phyloP scores from a whole-genome alignment of 2,329 filamentous ascomycete species.

The Aspergillus fumigatiaffinis region DNA sequence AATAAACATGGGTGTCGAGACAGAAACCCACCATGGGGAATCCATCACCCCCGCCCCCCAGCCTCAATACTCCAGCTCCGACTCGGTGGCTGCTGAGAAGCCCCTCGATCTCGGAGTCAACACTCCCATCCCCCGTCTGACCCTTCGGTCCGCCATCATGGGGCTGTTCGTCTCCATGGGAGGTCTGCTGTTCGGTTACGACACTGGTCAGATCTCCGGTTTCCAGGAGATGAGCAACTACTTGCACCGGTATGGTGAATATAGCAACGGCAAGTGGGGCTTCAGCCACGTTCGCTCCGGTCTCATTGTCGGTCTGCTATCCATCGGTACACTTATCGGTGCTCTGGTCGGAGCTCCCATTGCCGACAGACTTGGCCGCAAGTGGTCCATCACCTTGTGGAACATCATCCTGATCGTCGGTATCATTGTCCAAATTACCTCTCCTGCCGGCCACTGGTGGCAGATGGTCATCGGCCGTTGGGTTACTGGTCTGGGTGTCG shows the following conservation, averaged over 20 bases:
- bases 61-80: conserved; percentile 20
- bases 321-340: conserved; percentile 43
- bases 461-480: conserved; percentile 42
- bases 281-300: conserved; percentile 42
- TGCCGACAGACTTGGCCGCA: conserved; percentile 41
- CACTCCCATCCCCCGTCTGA: conserved; percentile 32
- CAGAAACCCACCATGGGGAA: conserved; percentile 28
- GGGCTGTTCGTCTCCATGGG: conserved; percentile 43
- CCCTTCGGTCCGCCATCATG: conserved; percentile 28
- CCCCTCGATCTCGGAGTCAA: conserved; percentile 22
- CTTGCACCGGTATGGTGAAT: conserved; percentile 34
- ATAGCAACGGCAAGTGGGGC: conserved; percentile 26
- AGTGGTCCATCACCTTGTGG: conserved; percentile 40
- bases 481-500: conserved; percentile 42
- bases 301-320: conserved; percentile 41
- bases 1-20: conserved; percentile 26
- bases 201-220: conserved; percentile 44
- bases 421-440: conserved; percentile 41
- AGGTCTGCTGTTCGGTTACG: conserved; percentile 41
- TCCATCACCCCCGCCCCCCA: conserved; percentile 24
- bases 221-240: conserved; percentile 43
- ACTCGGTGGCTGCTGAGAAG: conserved; percentile 23
- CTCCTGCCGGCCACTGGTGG: conserved; percentile 35
- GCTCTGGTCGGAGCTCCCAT: conserved; percentile 38
- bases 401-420: conserved; percentile 37